phyloP scores from a whole-genome alignment of 805 yeast genomes.

The Suhomyces vadensis region DNA sequence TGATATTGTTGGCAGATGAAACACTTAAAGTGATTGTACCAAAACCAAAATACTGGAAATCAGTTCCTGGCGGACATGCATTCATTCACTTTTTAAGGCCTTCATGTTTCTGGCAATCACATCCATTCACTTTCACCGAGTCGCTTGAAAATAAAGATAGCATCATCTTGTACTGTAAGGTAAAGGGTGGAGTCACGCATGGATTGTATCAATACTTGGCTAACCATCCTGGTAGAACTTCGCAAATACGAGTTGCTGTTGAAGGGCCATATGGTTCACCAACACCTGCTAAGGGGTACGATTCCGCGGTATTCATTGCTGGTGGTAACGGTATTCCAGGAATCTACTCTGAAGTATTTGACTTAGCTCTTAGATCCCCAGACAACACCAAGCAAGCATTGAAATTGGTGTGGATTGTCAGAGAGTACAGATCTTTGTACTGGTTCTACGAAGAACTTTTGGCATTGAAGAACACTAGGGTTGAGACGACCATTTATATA shows the following conservation, averaged over 20 bases:
- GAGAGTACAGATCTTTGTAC: slow-evolving; percentile 49
- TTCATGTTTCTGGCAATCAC: slow-evolving; percentile 44
- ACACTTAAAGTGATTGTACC: slow-evolving; percentile 39
- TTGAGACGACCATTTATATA: slow-evolving; percentile 30
- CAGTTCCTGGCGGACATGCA: slow-evolving; percentile 43
- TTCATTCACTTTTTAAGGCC: slow-evolving; percentile 38
- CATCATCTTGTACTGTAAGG: slow-evolving; percentile 35
- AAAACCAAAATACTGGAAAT: slow-evolving; percentile 37
- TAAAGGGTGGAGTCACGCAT: slow-evolving; percentile 39
- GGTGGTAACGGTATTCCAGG: slow-evolving; percentile 80
- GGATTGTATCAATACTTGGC: slow-evolving; percentile 28
- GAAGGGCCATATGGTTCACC: slow-evolving; percentile 75
- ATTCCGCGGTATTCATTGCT: slow-evolving; percentile 59
- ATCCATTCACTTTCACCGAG: slow-evolving; percentile 40
- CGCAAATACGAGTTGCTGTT: slow-evolving; percentile 31
- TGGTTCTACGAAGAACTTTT: slow-evolving; percentile 50
- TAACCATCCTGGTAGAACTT: slow-evolving; percentile 27
- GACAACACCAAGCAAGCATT: slow-evolving; percentile 21
- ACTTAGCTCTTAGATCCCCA: slow-evolving; percentile 23
- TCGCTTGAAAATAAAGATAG: slow-evolving; percentile 15
- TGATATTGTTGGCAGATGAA: slow-evolving; percentile 34
- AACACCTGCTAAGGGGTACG: slow-evolving; percentile 49
- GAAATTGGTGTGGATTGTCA: slow-evolving; percentile 63
- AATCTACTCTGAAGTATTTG: slow-evolving; percentile 40
- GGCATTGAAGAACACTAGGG: slow-evolving; percentile 23